Evolutionary conservation across 2,329 filamentous ascomycete genomes (phyloP).

Genomic region (Aspergillus sp.): DNA sequence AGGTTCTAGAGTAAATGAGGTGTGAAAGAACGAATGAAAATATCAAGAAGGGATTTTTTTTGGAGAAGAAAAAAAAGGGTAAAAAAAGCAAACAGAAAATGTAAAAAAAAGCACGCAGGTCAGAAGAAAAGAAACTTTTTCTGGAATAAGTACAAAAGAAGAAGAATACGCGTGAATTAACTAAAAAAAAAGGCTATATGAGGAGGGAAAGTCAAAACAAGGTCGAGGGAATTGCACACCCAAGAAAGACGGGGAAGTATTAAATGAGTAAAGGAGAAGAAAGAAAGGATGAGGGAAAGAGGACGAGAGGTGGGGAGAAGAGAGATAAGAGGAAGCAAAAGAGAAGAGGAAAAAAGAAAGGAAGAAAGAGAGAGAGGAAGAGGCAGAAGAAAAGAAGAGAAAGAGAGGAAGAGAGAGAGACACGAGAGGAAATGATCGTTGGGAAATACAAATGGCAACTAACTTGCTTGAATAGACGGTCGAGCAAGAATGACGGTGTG

Average conservation of each 20-base stretch:
- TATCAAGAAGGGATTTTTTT: not conserved
- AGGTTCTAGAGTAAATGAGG: not conserved
- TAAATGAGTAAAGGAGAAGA: conserved; percentile 12
- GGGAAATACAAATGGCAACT: conserved; percentile 20
- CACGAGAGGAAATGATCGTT: conserved; percentile 21
- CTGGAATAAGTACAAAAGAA: conserved; percentile 8
- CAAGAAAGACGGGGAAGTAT: conserved; percentile 21
- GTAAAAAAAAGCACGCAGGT: not conserved
- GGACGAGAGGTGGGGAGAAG: not conserved
- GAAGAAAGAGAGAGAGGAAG: not conserved
- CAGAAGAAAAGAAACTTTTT: not conserved
- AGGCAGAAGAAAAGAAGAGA: conserved; percentile 5
- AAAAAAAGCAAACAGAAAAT: not conserved
- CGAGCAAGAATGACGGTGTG: conserved; percentile 30
- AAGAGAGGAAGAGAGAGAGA: conserved; percentile 3
- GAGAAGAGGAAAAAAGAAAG: not conserved
- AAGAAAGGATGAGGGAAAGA: not conserved
- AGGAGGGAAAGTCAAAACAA: conserved; percentile 6
- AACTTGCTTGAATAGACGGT: conserved; percentile 1
- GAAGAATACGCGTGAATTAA: conserved; percentile 6
- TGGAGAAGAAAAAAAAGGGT: conserved; percentile 1
- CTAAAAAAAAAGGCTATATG: conserved; percentile 8
- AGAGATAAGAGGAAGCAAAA: conserved; percentile 2
- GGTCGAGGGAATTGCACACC: conserved; percentile 7
- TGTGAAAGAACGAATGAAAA: conserved; percentile 4